Conservation (phyloP, 2,329 filamentous ascomycete species). For the Alternaria novae-zelandiae region DNA sequence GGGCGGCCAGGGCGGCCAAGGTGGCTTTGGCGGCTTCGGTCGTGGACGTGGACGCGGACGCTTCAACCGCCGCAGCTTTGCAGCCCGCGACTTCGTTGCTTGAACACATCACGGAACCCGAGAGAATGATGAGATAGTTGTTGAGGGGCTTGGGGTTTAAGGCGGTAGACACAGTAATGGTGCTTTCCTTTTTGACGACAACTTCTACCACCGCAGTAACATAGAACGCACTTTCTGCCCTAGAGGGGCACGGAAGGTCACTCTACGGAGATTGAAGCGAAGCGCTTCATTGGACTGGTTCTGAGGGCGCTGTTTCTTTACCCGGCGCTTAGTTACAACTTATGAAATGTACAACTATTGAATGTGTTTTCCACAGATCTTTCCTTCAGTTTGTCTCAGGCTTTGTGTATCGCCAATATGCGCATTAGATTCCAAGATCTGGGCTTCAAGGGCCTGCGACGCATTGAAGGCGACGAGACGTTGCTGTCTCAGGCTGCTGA, state of each 20-base stretch:
- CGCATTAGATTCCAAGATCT: too few species aligned
- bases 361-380: too few species aligned
- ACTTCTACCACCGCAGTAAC: too few species aligned
- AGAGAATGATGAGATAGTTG: too few species aligned
- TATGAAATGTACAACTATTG: slow-evolving; percentile 46
- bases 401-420: too few species aligned
- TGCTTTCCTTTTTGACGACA: slow-evolving; percentile 28
- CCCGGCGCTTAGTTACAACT: slow-evolving; percentile 25
- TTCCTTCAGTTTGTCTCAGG: too few species aligned
- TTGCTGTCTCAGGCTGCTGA: too few species aligned
- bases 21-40: slow-evolving; percentile 20
- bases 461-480: too few species aligned
- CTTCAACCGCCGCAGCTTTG: slow-evolving; percentile 33
- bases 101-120: slow-evolving; percentile 14
- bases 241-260: slow-evolving; percentile 27
- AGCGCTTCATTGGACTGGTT: slow-evolving; percentile 45
- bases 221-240: slow-evolving; percentile 35
- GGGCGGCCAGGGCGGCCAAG: slow-evolving; percentile 11
- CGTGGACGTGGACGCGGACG: slow-evolving; percentile 20
- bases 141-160: slow-evolving; percentile 5
- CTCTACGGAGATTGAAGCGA: slow-evolving; percentile 44
- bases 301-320: slow-evolving; percentile 33
- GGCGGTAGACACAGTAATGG: slow-evolving; percentile 35
- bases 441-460: too few species aligned
- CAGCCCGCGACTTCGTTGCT: slow-evolving; percentile 42